These are phyloP conservation scores for Oxalis stricta DNA, from an alignment of 441 rosid species.

Conservation along the genomic window DNA sequence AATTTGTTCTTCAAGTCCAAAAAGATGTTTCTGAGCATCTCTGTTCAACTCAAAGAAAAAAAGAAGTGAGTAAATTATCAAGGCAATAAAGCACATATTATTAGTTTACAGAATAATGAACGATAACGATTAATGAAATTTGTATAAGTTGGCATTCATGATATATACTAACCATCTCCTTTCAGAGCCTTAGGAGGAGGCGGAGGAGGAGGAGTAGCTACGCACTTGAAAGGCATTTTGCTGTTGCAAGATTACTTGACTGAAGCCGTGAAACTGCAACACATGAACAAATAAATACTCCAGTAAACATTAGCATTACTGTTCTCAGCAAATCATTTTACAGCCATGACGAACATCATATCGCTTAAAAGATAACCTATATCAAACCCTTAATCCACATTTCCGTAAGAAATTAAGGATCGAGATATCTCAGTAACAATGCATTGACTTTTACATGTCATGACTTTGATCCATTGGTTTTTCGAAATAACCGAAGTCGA, in stretches of 20 bases:
- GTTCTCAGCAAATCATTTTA: constrained; percentile 1
- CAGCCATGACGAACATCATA: not conserved
- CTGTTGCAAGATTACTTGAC: constrained; percentile 32
- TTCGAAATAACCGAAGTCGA: constrained; percentile 3
- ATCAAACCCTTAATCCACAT: too few relatives aligned
- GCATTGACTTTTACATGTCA: too few relatives aligned
- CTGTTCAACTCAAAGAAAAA: constrained; percentile 24
- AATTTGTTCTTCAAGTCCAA: constrained; percentile 73
- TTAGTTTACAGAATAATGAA: too few relatives aligned
- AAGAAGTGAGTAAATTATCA: constrained; percentile 9
- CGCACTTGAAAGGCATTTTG: constrained; percentile 48
- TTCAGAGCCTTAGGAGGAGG: constrained; percentile 42
- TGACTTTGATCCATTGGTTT: too few relatives aligned
- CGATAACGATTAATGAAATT: too few relatives aligned
- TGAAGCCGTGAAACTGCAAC: constrained; percentile 44
- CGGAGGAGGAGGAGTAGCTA: constrained; percentile 58
- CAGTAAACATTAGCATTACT: not conserved
- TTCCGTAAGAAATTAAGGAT: not conserved
- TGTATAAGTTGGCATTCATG: too few relatives aligned
- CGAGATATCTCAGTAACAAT: too few relatives aligned
- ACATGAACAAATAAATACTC: not conserved
- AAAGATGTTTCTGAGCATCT: constrained; percentile 85
- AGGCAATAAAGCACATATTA: not conserved
- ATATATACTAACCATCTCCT: constrained; percentile 73
- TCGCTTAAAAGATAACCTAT: too few relatives aligned